Conservation (phyloP, 176 grass and related monocot genomes). For the Raddia guianensis region DNA sequence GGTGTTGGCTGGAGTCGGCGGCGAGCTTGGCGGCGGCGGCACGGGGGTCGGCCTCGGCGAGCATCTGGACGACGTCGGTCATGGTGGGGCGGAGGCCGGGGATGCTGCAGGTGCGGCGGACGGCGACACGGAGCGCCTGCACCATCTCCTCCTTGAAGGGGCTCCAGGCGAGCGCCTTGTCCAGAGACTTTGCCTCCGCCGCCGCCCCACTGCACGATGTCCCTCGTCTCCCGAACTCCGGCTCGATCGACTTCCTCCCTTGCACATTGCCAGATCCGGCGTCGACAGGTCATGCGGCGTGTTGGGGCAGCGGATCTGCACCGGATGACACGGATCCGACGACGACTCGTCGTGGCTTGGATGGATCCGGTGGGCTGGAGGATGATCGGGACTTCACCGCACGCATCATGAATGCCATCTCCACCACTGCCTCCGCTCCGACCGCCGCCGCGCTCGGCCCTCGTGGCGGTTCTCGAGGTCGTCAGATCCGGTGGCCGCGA, state of each 20-base stretch:
- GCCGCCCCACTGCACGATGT: conserved; percentile 85
- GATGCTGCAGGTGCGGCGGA: conserved; percentile 81
- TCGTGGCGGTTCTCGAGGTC: too few relatives aligned
- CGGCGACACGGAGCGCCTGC: conserved; percentile 67
- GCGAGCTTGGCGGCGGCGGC: conserved; percentile 28
- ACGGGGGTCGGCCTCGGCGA: conserved; percentile 58
- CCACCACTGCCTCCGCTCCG: too few relatives aligned
- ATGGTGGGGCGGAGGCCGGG: conserved; percentile 70
- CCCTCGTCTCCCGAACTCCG: conserved; percentile 78
- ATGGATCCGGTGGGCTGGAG: too few relatives aligned
- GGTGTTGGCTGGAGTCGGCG: conserved; percentile 39
- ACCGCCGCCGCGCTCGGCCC: too few relatives aligned
- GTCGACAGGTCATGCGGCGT: too few relatives aligned
- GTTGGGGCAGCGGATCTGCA: too few relatives aligned
- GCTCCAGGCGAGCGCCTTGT: conserved; percentile 69
- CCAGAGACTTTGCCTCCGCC: conserved; percentile 53
- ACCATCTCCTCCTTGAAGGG: conserved; percentile 84
- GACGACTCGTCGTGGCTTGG: too few relatives aligned
- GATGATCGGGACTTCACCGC: too few relatives aligned
- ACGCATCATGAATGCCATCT: too few relatives aligned
- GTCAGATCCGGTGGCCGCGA: too few relatives aligned
- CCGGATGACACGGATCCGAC: too few relatives aligned
- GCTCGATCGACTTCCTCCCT: conserved; percentile 95
- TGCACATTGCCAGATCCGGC: conserved; percentile 68
- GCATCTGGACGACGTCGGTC: conserved; percentile 94